Evolutionary conservation across 169 alveolate species (phyloP).

Genomic region (Cryptosporidium felis): DNA sequence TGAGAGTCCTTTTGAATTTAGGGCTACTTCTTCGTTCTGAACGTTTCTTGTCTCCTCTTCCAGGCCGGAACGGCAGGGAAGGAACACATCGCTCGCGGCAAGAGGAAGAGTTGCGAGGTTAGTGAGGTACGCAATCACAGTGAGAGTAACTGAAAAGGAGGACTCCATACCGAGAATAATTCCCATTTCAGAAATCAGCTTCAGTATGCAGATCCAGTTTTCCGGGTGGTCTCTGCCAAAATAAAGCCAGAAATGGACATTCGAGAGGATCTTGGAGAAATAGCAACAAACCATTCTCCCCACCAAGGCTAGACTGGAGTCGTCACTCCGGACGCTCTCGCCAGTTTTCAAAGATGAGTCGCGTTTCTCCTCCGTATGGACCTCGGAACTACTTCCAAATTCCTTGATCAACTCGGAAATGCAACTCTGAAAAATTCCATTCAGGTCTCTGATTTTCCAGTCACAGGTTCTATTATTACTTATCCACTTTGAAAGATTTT

Average conservation of each 20-base stretch:
- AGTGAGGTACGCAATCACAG: slow-evolving; percentile 26
- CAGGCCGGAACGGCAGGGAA: background rate
- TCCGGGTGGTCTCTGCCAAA: background rate
- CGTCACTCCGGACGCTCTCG: background rate
- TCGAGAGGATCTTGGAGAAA: slow-evolving; percentile 9
- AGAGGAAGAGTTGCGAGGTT: slow-evolving; percentile 6
- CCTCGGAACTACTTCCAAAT: background rate
- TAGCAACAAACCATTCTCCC: slow-evolving; percentile 17
- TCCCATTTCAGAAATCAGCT: background rate
- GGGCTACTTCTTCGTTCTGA: background rate
- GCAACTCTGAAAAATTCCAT: slow-evolving; percentile 10
- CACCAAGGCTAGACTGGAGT: background rate
- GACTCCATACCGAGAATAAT: slow-evolving; percentile 2
- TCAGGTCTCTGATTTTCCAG: background rate
- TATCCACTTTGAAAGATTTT: slow-evolving; percentile 33
- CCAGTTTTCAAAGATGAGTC: too few relatives aligned
- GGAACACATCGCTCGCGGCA: background rate
- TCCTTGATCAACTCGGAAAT: background rate
- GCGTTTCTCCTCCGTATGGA: background rate
- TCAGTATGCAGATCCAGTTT: slow-evolving; percentile 23
- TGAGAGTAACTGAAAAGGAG: slow-evolving; percentile 1
- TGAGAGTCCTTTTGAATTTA: background rate
- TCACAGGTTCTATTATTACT: background rate
- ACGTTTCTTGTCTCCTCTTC: background rate
- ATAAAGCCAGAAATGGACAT: slow-evolving; percentile 48